Evolutionary conservation across 495 filamentous ascomycete species (phyloP), one percentile per base, ranked within the genome.

Genomic region (Tetracladium setigerum): DNA sequence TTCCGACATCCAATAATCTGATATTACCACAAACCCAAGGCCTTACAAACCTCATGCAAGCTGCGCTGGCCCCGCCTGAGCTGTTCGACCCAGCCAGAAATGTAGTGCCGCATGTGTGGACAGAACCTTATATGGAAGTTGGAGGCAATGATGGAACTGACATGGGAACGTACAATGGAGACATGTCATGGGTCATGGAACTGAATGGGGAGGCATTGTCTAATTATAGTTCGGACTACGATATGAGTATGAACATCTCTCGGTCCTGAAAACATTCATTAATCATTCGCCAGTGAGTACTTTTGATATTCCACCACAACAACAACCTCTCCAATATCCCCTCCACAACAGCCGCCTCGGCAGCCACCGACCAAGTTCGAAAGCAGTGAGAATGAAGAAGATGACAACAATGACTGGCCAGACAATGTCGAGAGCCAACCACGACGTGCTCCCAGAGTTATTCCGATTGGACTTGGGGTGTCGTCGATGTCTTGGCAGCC

Each of bases 41-140:
- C 6, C 32, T 56, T 3, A 49, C 54, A 8, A 56, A 46, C 27
- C 54, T 56, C 5, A 56, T 56, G 54, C 49, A 56, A 38, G 54
- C 49, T 9, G 54, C 54, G 7, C 33, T 56, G n/a, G 49, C 49
- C 2, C 54, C 54, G 8, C 52, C 38, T 30, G 35, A 42, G 12
- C 19, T 16, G 17, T 40, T 15, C 12, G 5, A 49, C n/a, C 49
- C 49, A 31, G 31, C 30, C 2, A 45, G 52, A 16, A 52, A 52
- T 27, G 46, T 45, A 15, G 49, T 48, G n/a, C 54, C 54, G 1
- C 41, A 32, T 6, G 27, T 48, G 31, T 56, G 53, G 53, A 44
- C 46, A 30, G 53, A 49, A 17, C 7, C 22, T 3, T 56, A 52
- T 35, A 52, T 56, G 53, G 12, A 22, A 32, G 44, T 49, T 37